Evolutionary conservation across 2,329 filamentous ascomycete species (phyloP).

Genomic region (Aspergillus amoenus): DNA sequence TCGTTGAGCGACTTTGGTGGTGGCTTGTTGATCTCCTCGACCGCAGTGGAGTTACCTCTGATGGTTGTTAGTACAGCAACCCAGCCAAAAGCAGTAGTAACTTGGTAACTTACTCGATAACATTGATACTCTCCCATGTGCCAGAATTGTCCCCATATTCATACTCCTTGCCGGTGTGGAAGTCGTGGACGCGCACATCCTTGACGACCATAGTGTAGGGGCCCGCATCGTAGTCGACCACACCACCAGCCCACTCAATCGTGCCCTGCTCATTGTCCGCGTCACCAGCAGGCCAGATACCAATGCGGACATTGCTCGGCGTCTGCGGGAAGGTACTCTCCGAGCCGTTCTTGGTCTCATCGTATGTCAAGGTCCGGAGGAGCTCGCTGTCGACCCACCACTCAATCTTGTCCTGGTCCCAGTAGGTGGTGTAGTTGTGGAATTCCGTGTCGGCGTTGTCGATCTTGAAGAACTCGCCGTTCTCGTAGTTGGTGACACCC

Average conservation of each 20-base stretch:
- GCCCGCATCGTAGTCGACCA: conserved; percentile 63
- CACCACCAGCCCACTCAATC: conserved; percentile 68
- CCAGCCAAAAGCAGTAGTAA: background rate
- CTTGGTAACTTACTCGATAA: conserved; percentile 41
- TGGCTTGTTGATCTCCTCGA: conserved; percentile 35
- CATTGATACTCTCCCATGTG: conserved; percentile 63
- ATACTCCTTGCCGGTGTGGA: conserved; percentile 65
- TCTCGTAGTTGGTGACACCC: conserved; percentile 74
- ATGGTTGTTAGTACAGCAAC: background rate
- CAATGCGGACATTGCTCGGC: conserved; percentile 69
- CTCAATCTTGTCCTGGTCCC: conserved; percentile 62
- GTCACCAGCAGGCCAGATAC: conserved; percentile 66
- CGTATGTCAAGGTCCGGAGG: conserved; percentile 61
- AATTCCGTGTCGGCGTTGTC: conserved; percentile 54
- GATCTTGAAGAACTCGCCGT: conserved; percentile 73
- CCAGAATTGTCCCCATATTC: conserved; percentile 63
- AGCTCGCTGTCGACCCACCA: conserved; percentile 65
- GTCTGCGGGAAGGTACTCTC: conserved; percentile 68
- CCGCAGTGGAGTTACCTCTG: conserved; percentile 65
- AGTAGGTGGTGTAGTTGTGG: conserved; percentile 59
- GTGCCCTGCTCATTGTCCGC: conserved; percentile 42
- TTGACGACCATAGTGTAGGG: conserved; percentile 76
- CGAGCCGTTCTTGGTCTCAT: conserved; percentile 55
- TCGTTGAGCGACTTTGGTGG: conserved; percentile 35
- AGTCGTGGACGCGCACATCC: conserved; percentile 58